Evolutionary conservation across 2,329 filamentous ascomycete genomes (phyloP).

Genomic region (Ophiosphaerella narmari): DNA sequence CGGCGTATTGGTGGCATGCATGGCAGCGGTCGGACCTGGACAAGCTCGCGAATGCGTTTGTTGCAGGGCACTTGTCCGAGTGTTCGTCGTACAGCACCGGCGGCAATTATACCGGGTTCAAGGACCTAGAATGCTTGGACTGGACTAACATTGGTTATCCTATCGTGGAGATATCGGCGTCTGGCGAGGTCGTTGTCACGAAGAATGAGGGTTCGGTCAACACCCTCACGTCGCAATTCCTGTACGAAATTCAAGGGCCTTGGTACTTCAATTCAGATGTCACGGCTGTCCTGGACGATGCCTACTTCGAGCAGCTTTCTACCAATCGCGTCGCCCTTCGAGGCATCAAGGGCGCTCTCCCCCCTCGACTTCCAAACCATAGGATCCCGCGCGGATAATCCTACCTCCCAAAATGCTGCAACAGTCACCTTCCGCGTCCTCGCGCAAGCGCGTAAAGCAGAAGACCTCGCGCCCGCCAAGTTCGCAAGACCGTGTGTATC

Average conservation of each 20-base stretch:
- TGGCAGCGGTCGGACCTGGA: constrained; percentile 48
- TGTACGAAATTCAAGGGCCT: constrained; percentile 51
- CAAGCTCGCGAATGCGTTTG: constrained; percentile 50
- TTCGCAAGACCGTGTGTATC: constrained; percentile 48
- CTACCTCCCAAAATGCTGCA: constrained; percentile 52
- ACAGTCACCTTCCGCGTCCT: constrained; percentile 57
- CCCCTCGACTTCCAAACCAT: constrained; percentile 45
- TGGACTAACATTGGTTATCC: constrained; percentile 42
- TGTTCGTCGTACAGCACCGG: constrained; percentile 51
- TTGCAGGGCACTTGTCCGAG: constrained; percentile 52
- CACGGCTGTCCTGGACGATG: constrained; percentile 56
- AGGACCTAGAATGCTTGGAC: constrained; percentile 36
- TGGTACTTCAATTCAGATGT: constrained; percentile 64
- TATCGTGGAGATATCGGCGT: constrained; percentile 35
- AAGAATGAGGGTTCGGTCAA: constrained; percentile 49
- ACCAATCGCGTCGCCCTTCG: constrained; percentile 56
- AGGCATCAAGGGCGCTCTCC: constrained; percentile 47
- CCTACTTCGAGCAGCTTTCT: constrained; percentile 58
- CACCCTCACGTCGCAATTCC: constrained; percentile 58
- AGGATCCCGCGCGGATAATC: constrained; percentile 47
- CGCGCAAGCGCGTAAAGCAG: constrained; percentile 51
- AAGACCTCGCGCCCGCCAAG: constrained; percentile 37
- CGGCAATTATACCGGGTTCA: constrained; percentile 53
- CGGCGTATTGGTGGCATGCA: constrained; percentile 52
- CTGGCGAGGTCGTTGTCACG: constrained; percentile 32